Conservation (phyloP, 1,284 basidiomycete genomes). For the Ustilago cynodontis region DNA sequence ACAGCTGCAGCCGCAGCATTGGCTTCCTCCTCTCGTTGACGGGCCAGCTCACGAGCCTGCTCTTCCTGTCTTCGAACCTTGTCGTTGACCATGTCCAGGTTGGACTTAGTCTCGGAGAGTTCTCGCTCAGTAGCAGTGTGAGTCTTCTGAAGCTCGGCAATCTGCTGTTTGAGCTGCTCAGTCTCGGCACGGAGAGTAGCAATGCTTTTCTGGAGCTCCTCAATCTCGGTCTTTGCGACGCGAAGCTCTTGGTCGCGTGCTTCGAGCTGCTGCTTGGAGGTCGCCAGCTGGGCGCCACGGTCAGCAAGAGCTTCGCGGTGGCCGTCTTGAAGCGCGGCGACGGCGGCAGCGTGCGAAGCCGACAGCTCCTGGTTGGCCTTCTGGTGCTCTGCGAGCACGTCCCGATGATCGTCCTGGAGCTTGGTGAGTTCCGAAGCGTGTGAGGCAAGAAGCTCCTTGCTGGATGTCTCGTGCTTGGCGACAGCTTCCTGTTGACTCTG, state of each 20-base stretch:
- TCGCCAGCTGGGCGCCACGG: constrained; percentile 23
- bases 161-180: constrained; percentile 36
- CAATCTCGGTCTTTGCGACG: constrained; percentile 34
- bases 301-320: constrained; percentile 32
- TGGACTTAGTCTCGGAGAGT: constrained; percentile 42
- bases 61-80: constrained; percentile 51
- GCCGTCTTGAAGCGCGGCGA: constrained; percentile 25
- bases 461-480: constrained; percentile 11
- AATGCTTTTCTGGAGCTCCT: constrained; percentile 43
- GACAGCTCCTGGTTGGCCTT: constrained; percentile 23
- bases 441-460: constrained; percentile 14
- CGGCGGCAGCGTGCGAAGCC: constrained; percentile 17
- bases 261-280: constrained; percentile 17
- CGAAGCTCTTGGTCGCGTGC: constrained; percentile 20
- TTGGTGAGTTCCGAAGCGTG: constrained; percentile 24
- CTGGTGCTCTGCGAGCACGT: constrained; percentile 23
- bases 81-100: constrained; percentile 44
- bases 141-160: constrained; percentile 29
- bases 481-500: constrained; percentile 15
- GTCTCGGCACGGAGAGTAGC: constrained; percentile 36
- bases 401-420: constrained; percentile 22
- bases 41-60: constrained; percentile 32
- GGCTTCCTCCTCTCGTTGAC: constrained; percentile 46
- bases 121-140: constrained; percentile 35
- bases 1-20: constrained; percentile 46